phyloP scores from a whole-genome alignment of 805 yeast genomes.

The Candida quercuum region DNA sequence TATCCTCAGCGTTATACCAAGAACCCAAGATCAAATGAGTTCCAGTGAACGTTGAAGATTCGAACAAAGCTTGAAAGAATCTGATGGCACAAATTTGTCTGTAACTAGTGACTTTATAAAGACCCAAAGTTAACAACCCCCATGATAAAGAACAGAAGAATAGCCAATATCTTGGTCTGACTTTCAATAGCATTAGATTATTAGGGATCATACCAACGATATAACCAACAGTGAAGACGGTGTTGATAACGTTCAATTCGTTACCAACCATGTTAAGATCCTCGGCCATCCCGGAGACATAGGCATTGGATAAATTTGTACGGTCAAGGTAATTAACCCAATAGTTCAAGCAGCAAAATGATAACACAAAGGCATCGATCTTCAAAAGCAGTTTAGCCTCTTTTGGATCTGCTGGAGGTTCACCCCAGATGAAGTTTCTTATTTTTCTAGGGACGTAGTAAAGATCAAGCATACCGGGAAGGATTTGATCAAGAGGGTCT shows the following conservation, averaged over 20 bases:
- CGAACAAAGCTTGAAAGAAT: slow-evolving; percentile 57
- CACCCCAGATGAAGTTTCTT: slow-evolving; percentile 4
- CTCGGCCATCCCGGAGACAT: slow-evolving; percentile 64
- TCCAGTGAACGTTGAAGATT: slow-evolving; percentile 51
- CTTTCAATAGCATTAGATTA: slow-evolving; percentile 43
- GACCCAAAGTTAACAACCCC: slow-evolving; percentile 50
- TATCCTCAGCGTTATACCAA: slow-evolving; percentile 41
- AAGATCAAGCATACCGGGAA: no score
- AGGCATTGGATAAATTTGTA: slow-evolving; percentile 10
- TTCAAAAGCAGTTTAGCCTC: slow-evolving; percentile 3
- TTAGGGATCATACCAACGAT: slow-evolving; percentile 59
- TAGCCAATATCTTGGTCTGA: slow-evolving; percentile 54
- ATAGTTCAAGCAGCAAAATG: slow-evolving; percentile 2
- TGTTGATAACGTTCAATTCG: slow-evolving; percentile 46
- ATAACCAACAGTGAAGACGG: slow-evolving; percentile 57
- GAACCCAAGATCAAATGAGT: slow-evolving; percentile 49
- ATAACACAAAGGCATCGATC: slow-evolving; percentile 5
- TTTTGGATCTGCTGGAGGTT: slow-evolving; percentile 3
- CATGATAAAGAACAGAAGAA: slow-evolving; percentile 49
- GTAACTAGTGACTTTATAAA: slow-evolving; percentile 42
- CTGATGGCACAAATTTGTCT: slow-evolving; percentile 50
- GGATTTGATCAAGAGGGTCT: no score
- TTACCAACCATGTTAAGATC: slow-evolving; percentile 43
- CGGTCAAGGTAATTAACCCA: slow-evolving; percentile 1
- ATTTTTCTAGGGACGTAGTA: neutral